Base-by-base conservation (phyloP, 2,329 filamentous ascomycete species). In the Colletotrichum lini region DNA sequence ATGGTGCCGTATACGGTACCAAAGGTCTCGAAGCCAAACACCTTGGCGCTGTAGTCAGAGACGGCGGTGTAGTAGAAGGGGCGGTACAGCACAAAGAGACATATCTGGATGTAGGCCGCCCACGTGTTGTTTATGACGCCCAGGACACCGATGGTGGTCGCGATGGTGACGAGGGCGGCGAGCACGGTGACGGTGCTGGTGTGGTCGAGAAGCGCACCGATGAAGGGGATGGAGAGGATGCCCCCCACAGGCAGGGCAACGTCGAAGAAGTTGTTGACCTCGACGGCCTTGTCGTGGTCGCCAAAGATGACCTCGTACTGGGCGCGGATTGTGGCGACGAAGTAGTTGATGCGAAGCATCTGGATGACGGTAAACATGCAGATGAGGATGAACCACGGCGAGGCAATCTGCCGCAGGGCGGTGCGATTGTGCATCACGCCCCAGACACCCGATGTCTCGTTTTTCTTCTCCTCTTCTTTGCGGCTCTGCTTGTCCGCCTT, bases 1-100 rank as follows among this genome's bases (percentile, higher is more conserved):
- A 97, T 93, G 23, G 95, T 87, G 13, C 95, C 95, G 81, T 98
- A 98, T n/a, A 98, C 94, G 68, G 94, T 97, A 56, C 95, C 95
- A 76, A 98, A 98, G 0, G 94, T 97, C 72, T 91, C 88, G 82
- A 97, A 97, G 18, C 95, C 95, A 79, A 98, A 98, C 45, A 98
- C 94, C 82, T 97, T 97, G 72, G 94, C 94, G 23, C 90, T 89
- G 80, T 97, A 97, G 82, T 98, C 95, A 70, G 92, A 96, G 69
- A 98, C 93, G 9, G 94, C 91, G 0, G 94, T 97, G 83, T 98
- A 98, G 82, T 97, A 98, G 40, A 98, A 91, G 0, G 95, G 95
- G 0, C 95, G 90, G 77, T 96, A 95, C 26, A 97, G 81, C 13
- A 96, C 93, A 78, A 98, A 97, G 12, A 98, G 87, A 56, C 86